Evolutionary conservation across 2,329 filamentous ascomycete species (phyloP), one percentile per base, ranked within the genome.

Genomic region (Monilinia fructigena): DNA sequence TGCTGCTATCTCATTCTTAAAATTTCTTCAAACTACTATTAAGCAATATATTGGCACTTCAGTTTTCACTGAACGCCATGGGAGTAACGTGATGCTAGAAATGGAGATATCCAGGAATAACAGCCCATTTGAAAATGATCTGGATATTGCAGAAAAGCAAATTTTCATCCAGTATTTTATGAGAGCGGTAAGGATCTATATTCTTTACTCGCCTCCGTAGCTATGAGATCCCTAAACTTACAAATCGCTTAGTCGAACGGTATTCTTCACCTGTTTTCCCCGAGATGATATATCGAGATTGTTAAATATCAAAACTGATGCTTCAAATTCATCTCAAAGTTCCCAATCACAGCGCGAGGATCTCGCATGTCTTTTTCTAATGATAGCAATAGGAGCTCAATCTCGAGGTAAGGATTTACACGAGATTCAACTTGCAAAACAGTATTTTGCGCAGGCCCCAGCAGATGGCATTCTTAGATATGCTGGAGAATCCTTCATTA

Each of bases 1-100:
- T 59, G 68, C 68, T 55, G 63, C 68, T 54, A 53, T 69, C 8
- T 64, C 67, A 8, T 69, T 69, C 35, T 65, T 68, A 23, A 50
- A 67, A n/a, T 68, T 67, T 40, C 59, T 68, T 16, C 67, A 65
- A 50, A 55, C 60, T 26, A 67, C 63, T 16, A 48, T 69, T 12
- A 65, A 60, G 47, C 67, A 53, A 31, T 65, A 69, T 28, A 68
- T 69, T 18, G 68, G 67, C 40, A 67, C 61, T 31, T 65, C 67
- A 6, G 50, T 59, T 28, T 68, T 67, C 26, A 68, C 67, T 20
- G 67, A 69, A 48, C 55, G 56, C 28, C 42, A 47, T 20, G 56
- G 35, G 42, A 60, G 28, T n/a, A 60, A 60, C 35, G 42, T 60
- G 7, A 60, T 60, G 56, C 35, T 60, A 31, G 56, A 60, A 35